Evolutionary conservation across 768 basidiomycete genomes (phyloP), one percentile per base, ranked within the genome.

Genomic region (Lyophyllum semitale): DNA sequence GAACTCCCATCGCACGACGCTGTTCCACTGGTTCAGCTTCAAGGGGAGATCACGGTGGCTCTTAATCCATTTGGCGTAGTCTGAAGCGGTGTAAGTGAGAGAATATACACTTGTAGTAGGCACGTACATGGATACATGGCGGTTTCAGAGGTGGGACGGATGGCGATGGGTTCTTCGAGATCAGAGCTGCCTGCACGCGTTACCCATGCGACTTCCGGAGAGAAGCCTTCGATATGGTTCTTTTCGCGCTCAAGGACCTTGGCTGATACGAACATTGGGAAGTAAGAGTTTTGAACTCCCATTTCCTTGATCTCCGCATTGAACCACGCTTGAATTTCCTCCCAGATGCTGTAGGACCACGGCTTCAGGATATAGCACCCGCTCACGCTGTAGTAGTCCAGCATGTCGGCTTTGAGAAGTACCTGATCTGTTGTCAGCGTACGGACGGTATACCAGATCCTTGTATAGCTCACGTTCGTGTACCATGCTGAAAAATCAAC

Each of bases 181-280:
- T 98, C 96, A 18, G 93, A 93, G 59, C 82, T 83, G 44, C 97
- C 97, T 50, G 96, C 96, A 73, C 84, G 81, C 23, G 97, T 99
- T 53, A 99, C 97, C 97, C 97, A 99, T n/a, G 97, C 97, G 30
- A 99, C 97, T 73, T 99, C 97, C 3, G 97, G 95, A 54, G 96
- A 96, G 76, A 99, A 99, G 2, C 97, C 97, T 71, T 98, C 97
- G 55, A 99, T 93, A 70, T 99, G 97, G 64, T 98, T 87, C 77
- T 98, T 98, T 73, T 99, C 97, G 50, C 91, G 84, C 72, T 99
- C 95, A 53, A 99, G 83, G 23, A 95, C 91, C 53, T 91, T 93
- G 54, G 83, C 72, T 0, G 95, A 95, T 30, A 99, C 91, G 64
- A 98, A 98, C 93, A 99, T 98, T 3, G 97, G 97, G 83, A 99